Evolutionary conservation across 768 basidiomycete genomes (phyloP), one percentile per base, ranked within the genome.

Genomic region (Pleurotus sapidus): DNA sequence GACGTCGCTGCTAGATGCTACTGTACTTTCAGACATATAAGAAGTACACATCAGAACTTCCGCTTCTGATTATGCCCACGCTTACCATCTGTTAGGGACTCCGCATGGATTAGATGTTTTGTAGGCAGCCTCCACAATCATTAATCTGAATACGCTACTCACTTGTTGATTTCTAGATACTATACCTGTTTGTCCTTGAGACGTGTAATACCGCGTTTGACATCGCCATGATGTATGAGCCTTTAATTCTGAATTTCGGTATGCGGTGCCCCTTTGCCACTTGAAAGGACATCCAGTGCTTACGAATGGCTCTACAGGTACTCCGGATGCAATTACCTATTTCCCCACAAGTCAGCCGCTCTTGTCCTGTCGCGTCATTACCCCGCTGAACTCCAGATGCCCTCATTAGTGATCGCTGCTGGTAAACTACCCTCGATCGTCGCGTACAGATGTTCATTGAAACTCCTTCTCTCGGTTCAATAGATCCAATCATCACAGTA

Each of bases 161-260:
- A 34, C 30, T 9, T 9, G 30, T 11, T 9, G 11, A 11, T 34
- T 34, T 47, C 9, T 48, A 74, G 73, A 61, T 74, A 8, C 38
- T 63, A 17, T 76, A 72, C 56, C 62, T 75, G 5, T 67, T 75
- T 30, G 50, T 74, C 15, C 59, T 70, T 11, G 76, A 77, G 59
- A 72, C 72, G 0, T 38, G 63, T 38, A 77, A 77, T 55, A 74
- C 74, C 2, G 69, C 39, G 0, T 65, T 70, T 34, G 70, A 72
- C 55, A 73, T 76, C 24, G 70, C 63, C 5, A 66, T 76, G 34
- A 65, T 75, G 56, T 77, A 74, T 57, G 70, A 77, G 57, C 76
- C 74, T 18, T 60, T 77, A 11, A 67, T 77, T 24, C 62, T 74
- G 9, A 64, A 70, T 17, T 75, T 66, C 57, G 76, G 76, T 73